Evolutionary conservation across 352 stramenopile genomes (phyloP), one percentile per base, ranked within the genome.

Genomic region (Globisporangium megalacanthum): DNA sequence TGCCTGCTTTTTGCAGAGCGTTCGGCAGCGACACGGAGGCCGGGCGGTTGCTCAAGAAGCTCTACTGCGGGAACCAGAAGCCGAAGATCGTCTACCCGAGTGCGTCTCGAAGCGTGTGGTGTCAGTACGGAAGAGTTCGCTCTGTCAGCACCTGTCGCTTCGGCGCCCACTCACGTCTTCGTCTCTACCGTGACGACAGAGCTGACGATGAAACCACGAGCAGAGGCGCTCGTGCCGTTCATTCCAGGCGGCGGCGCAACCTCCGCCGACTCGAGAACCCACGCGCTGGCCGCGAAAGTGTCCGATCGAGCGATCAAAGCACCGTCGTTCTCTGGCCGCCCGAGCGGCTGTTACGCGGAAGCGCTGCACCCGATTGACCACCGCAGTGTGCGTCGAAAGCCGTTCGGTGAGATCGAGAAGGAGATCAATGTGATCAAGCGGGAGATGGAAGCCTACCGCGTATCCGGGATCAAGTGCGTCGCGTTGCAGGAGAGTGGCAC

Each of bases 11-110:
- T 10, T 49, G 1, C 39, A 92, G 80, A 45, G 77, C 73, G 3
- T 93, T 93, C 62, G 83, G 79, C 5, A 81, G 65, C 13, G 83
- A 91, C 52, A 89, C 83, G 10, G 83, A 93, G 55, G 80, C 83
- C 1, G 83, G 83, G 11, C 54, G 77, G 29, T 54, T 93, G 59
- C 65, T 93, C 22, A 88, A 87, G 70, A 86, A 86, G 51, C 54
- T 93, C 13, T 93, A 93, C 49, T 78, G 75, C 20, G 77, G 77
- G 25, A 76, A 67, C 13, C 45, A 64, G n/a, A 93, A 89, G 50
- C 79, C 80, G 7, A 69, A 82, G 41, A 68, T 93, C n/a, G 60
- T 62, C 10, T 93, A 93, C 39, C 83, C 80, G 10, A 92, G 82
- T 92, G 60, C 36, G 78, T 70, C 25, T 17, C 25, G 25, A 29